These are phyloP conservation scores for Spatholobus suberectus DNA, from an alignment of 306 rosid genomes.

Conservation along the genomic window DNA sequence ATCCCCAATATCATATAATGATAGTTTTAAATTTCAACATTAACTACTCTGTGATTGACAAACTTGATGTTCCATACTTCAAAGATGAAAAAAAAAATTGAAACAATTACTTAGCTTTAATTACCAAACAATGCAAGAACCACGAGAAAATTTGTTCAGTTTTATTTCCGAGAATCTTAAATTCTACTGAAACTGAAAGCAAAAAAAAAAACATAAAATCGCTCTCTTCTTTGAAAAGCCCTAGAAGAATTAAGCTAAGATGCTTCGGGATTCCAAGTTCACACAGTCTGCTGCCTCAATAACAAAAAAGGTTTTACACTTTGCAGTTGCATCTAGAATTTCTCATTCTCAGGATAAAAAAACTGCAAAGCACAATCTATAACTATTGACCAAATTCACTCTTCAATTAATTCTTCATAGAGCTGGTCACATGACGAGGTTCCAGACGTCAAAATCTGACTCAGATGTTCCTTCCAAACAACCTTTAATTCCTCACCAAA, in stretches of 20 bases:
- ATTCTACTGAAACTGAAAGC: neutral
- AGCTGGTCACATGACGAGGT: neutral
- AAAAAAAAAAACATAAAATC: neutral
- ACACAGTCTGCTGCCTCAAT: neutral
- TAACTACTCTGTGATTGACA: neutral
- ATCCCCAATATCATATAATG: neutral
- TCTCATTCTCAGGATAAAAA: neutral
- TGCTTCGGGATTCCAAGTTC: neutral
- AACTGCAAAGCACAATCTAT: neutral
- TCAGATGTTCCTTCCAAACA: neutral
- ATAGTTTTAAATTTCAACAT: neutral
- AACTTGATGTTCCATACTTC: neutral
- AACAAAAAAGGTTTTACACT: neutral
- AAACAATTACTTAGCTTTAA: neutral
- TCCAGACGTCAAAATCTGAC: neutral
- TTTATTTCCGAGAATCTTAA: neutral
- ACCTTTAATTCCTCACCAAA: neutral
- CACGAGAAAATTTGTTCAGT: neutral
- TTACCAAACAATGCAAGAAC: neutral
- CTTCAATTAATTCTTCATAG: neutral
- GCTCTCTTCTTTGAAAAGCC: neutral
- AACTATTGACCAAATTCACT: neutral
- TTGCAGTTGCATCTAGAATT: neutral
- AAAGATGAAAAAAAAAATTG: neutral
- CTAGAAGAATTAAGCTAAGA: neutral